phyloP scores from a whole-genome alignment of 768 basidiomycete species.

The Roridomyces roridus region DNA sequence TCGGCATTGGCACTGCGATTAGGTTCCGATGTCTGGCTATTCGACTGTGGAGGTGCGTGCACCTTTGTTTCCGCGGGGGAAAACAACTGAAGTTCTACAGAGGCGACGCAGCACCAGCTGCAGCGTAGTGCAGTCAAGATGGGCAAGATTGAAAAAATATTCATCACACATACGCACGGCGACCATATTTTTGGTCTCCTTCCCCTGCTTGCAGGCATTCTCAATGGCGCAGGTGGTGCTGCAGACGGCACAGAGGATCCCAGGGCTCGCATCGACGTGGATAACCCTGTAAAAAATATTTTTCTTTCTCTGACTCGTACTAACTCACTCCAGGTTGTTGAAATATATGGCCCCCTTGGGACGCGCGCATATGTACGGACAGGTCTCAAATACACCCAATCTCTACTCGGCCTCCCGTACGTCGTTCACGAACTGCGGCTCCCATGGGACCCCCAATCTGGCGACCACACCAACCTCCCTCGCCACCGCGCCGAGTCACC shows the following conservation, averaged over 20 bases:
- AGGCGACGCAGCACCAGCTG: conserved; percentile 81
- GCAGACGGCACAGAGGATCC: conserved; percentile 65
- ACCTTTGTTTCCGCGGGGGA: not conserved
- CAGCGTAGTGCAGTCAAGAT: conserved; percentile 78
- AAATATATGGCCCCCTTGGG: conserved; percentile 88
- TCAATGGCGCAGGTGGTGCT: conserved; percentile 79
- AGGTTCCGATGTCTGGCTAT: conserved; percentile 77
- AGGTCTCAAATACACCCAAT: conserved; percentile 71
- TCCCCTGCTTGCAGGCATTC: conserved; percentile 68
- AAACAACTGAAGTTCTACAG: conserved; percentile 29
- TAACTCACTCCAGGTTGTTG: conserved; percentile 56
- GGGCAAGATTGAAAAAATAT: conserved; percentile 82
- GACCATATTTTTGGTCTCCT: conserved; percentile 83
- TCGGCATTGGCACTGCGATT: conserved; percentile 74
- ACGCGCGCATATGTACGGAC: conserved; percentile 81
- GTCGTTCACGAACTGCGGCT: conserved; percentile 85
- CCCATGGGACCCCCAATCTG: conserved; percentile 58
- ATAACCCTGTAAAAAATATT: conserved; percentile 36
- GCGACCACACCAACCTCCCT: conserved; percentile 55
- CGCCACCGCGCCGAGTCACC: conserved; percentile 60
- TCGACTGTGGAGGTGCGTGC: conserved; percentile 67
- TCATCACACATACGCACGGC: conserved; percentile 90
- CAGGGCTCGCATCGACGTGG: conserved; percentile 46
- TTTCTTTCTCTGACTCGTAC: not conserved
- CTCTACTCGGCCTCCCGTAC: conserved; percentile 68